phyloP scores from a whole-genome alignment of 805 yeast genomes.

The Komagataella pseudopastoris region DNA sequence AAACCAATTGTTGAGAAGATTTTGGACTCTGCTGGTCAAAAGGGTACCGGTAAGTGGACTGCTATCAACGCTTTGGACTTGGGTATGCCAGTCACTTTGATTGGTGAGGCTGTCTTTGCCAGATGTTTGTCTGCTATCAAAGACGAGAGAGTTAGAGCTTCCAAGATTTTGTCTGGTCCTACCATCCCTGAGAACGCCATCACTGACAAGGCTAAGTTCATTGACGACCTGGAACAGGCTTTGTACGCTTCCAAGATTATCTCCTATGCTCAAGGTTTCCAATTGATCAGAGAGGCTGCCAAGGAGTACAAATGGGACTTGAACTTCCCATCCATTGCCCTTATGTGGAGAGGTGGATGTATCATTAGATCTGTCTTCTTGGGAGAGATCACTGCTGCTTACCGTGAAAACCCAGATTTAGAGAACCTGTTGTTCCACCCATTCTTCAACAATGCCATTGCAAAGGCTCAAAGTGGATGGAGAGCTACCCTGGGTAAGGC shows the following conservation, averaged over 20 bases:
- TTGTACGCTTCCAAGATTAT: slow-evolving; percentile 96
- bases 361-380: slow-evolving; percentile 97
- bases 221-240: slow-evolving; percentile 95
- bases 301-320: slow-evolving; percentile 93
- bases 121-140: slow-evolving; percentile 92
- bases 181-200: slow-evolving; percentile 42
- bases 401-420: slow-evolving; percentile 83
- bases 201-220: slow-evolving; percentile 69
- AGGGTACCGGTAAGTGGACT: slow-evolving; percentile 99
- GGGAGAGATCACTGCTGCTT: slow-evolving; percentile 94
- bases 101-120: slow-evolving; percentile 97
- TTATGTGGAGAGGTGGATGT: slow-evolving; percentile 99
- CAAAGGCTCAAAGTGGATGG: slow-evolving; percentile 94
- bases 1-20: slow-evolving; percentile 93
- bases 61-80: slow-evolving; percentile 95
- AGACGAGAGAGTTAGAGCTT: slow-evolving; percentile 80
- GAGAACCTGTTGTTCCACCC: slow-evolving; percentile 93
- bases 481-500: slow-evolving; percentile 75
- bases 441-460: slow-evolving; percentile 84
- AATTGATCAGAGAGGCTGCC: slow-evolving; percentile 97
- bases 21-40: slow-evolving; percentile 95
- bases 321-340: slow-evolving; percentile 91
- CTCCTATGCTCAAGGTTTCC: slow-evolving; percentile 98
- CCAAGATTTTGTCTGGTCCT: slow-evolving; percentile 74
- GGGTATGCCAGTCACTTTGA: slow-evolving; percentile 96